These are phyloP conservation scores for Penicillium rolfsii DNA, from an alignment of 2,329 filamentous ascomycete species.

Conservation along the genomic window DNA sequence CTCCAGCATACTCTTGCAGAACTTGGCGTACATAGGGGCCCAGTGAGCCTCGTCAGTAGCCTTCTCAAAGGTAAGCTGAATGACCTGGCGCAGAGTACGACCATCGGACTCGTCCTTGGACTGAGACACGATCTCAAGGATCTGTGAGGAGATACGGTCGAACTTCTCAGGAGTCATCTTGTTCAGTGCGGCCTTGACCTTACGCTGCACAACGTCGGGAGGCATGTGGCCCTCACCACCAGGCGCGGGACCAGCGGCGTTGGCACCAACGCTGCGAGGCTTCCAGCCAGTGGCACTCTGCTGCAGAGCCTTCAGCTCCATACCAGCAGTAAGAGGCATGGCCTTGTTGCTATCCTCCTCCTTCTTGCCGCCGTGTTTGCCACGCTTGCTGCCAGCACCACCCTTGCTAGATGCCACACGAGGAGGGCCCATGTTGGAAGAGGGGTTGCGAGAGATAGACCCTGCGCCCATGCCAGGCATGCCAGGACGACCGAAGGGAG, in stretches of 20 bases:
- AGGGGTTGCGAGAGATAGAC: conserved; percentile 62
- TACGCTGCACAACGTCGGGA: conserved; percentile 92
- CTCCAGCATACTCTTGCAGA: conserved; percentile 96
- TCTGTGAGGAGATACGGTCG: conserved; percentile 90
- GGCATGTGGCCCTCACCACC: conserved; percentile 68
- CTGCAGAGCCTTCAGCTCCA: conserved; percentile 79
- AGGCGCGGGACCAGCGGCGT: conserved; percentile 52
- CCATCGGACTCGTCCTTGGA: conserved; percentile 95
- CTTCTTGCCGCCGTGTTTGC: conserved; percentile 59
- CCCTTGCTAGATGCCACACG: conserved; percentile 59
- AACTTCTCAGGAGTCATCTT: conserved; percentile 99
- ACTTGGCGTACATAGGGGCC: conserved; percentile 98
- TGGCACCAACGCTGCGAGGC: conserved; percentile 68
- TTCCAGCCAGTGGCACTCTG: conserved; percentile 83
- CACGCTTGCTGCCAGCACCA: conserved; percentile 28
- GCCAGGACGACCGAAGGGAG: conserved; percentile 59
- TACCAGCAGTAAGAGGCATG: conserved; percentile 87
- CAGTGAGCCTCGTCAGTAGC: conserved; percentile 98
- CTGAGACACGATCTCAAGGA: conserved; percentile 87
- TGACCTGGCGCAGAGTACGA: conserved; percentile 92
- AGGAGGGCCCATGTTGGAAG: conserved; percentile 66
- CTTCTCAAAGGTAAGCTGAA: conserved; percentile 98
- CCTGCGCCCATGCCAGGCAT: conserved; percentile 64
- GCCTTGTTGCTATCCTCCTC: conserved; percentile 73
- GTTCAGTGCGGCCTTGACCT: conserved; percentile 97